Percentiles rank a stretch among this genome's conserved stretches.
These are phyloP conservation scores for Orbilia javanica DNA, from an alignment of 2,329 filamentous ascomycete species.

Conservation along the genomic window DNA sequence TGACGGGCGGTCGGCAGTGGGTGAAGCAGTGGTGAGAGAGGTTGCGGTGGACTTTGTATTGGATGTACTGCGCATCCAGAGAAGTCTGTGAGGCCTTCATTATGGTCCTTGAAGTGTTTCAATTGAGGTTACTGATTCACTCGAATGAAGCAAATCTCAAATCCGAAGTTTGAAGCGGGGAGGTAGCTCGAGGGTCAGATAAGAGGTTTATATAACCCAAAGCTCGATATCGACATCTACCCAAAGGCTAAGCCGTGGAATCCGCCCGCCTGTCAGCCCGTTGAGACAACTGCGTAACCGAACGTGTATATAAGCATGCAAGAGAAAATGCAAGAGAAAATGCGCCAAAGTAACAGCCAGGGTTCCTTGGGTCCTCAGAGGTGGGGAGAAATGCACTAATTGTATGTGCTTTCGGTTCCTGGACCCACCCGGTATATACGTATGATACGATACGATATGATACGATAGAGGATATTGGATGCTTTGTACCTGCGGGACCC, in stretches of 20 bases:
- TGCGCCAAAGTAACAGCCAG: no score
- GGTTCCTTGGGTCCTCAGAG: no score
- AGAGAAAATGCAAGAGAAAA: not conserved
- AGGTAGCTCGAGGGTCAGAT: not conserved
- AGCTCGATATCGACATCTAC: not conserved
- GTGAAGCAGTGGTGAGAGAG: constrained; percentile 31
- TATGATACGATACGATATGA: not conserved
- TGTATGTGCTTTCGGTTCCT: not conserved
- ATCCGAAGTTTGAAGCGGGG: not conserved
- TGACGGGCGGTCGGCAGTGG: not conserved
- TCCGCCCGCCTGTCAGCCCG: constrained; percentile 12
- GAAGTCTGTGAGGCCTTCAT: not conserved
- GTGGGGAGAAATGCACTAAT: not conserved
- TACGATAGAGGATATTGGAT: no score
- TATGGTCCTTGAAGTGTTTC: not conserved
- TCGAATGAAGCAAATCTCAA: not conserved
- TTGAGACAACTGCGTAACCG: not conserved
- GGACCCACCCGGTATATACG: no score
- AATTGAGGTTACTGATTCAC: not conserved
- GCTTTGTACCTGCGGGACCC: not conserved
- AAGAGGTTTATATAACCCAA: constrained; percentile 2
- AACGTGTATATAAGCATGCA: not conserved
- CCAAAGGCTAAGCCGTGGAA: not conserved
- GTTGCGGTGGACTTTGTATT: constrained; percentile 35
- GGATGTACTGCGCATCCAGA: constrained; percentile 15